Evolutionary conservation across 1,284 basidiomycete genomes (phyloP).

Genomic region (Pseudomicrostroma phylloplanum): DNA sequence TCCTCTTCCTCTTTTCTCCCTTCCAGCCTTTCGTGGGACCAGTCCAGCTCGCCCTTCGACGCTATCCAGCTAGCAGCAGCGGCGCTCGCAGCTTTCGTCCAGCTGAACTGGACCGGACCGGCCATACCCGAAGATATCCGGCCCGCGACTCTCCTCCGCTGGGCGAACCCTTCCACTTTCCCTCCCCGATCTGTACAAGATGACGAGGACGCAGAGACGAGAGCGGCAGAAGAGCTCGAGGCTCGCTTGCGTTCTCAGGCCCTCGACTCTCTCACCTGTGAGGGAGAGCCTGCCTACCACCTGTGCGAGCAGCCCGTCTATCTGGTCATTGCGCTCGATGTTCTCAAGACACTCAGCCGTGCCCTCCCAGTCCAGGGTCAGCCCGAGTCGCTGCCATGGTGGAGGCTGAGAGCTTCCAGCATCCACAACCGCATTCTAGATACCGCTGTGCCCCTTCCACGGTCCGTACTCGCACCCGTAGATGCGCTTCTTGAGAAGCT

Average conservation of each 20-base stretch:
- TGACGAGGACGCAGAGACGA: constrained; percentile 10
- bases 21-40: background rate
- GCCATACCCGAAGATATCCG: constrained; percentile 58
- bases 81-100: constrained; percentile 80
- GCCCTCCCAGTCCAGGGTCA: background rate
- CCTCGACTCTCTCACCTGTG: constrained; percentile 69
- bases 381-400: constrained; percentile 54
- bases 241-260: constrained; percentile 61
- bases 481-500: constrained; percentile 54
- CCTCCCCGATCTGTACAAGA: constrained; percentile 55
- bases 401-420: constrained; percentile 68
- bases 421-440: constrained; percentile 81
- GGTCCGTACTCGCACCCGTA: constrained; percentile 56
- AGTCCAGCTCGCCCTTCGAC: constrained; percentile 9
- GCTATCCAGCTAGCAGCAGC: constrained; percentile 66
- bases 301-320: constrained; percentile 67
- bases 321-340: constrained; percentile 68
- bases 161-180: constrained; percentile 48
- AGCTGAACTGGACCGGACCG: constrained; percentile 95
- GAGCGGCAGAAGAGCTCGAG: constrained; percentile 47
- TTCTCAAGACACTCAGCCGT: constrained; percentile 57
- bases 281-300: constrained; percentile 94
- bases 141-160: constrained; percentile 49
- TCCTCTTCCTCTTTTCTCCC: background rate
- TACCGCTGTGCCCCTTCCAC: constrained; percentile 66